phyloP scores from a whole-genome alignment of 352 stramenopile species.

The Globisporangium middletonii region DNA sequence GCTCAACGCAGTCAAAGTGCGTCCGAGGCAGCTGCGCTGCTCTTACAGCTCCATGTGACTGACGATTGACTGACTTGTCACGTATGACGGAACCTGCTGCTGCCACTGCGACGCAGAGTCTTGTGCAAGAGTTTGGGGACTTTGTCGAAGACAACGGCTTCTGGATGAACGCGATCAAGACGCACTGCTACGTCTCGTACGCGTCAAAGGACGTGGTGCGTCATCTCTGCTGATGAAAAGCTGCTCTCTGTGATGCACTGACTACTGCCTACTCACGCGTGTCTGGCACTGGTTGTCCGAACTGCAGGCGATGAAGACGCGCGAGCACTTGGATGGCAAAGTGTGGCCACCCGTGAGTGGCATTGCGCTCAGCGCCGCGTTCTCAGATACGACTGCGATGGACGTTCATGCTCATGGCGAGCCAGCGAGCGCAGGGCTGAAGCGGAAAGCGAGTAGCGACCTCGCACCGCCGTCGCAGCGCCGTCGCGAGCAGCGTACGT shows the following conservation, averaged over 20 bases:
- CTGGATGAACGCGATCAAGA: conserved; percentile 88
- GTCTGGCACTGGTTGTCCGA: neutral
- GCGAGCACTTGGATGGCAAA: conserved; percentile 36
- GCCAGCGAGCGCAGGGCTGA: conserved; percentile 10
- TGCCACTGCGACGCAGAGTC: conserved; percentile 16
- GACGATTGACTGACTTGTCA: neutral
- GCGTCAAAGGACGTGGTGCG: conserved; percentile 34
- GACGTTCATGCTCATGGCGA: conserved; percentile 38
- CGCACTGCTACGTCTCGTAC: conserved; percentile 83
- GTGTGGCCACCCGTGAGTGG: conserved; percentile 65
- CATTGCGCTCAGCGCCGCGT: conserved; percentile 29
- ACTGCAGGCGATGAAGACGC: conserved; percentile 41
- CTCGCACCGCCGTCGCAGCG: conserved; percentile 4
- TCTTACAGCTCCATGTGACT: neutral
- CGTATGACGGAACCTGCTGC: neutral
- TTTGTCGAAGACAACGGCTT: conserved; percentile 67
- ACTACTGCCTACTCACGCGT: neutral
- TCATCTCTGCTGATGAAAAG: neutral
- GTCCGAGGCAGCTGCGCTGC: neutral
- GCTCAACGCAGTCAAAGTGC: conserved; percentile 65
- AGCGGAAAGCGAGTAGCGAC: conserved; percentile 18
- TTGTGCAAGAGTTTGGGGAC: conserved; percentile 44
- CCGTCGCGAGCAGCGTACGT: neutral
- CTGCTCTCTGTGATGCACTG: neutral
- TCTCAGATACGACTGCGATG: conserved; percentile 37